Conservation (phyloP, 352 stramenopile genomes). For the Thraustochytrium striatum region DNA sequence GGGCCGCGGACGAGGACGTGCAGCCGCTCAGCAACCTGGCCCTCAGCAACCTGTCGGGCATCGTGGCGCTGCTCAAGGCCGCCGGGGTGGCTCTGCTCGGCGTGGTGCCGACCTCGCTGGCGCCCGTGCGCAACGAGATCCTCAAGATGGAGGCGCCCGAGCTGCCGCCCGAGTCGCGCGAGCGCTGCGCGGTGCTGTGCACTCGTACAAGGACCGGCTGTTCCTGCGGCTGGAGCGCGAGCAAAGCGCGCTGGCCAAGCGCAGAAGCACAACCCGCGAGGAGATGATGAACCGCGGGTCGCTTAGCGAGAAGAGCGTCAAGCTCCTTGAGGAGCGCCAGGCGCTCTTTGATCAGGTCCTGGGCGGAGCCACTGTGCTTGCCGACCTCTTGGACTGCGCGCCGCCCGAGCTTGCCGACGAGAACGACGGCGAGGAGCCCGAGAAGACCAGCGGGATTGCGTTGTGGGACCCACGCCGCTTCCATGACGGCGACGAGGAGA, state of each 20-base stretch:
- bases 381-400: slow-evolving; percentile 61
- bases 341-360: background rate
- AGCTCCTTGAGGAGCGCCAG: slow-evolving; percentile 15
- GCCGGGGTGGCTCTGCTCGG: slow-evolving; percentile 16
- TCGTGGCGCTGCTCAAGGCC: background rate
- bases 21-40: background rate
- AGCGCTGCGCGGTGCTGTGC: slow-evolving; percentile 1
- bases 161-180: background rate
- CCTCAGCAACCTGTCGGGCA: slow-evolving; percentile 14
- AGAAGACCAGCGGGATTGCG: slow-evolving; percentile 62
- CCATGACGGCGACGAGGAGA: slow-evolving; percentile 52
- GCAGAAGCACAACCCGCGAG: background rate
- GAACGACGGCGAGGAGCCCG: slow-evolving; percentile 57
- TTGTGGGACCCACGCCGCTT: slow-evolving; percentile 61
- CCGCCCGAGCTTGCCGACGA: slow-evolving; percentile 60
- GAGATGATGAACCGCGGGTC: slow-evolving; percentile 2
- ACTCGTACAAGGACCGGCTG: background rate
- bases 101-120: background rate
- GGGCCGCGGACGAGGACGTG: background rate
- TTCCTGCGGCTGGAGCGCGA: slow-evolving; percentile 4
- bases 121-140: background rate
- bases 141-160: background rate
- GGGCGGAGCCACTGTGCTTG: slow-evolving; percentile 47
- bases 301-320: background rate
- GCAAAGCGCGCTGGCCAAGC: slow-evolving; percentile 7